Conservation (phyloP, 768 basidiomycete species). For the Mycena rosella region DNA sequence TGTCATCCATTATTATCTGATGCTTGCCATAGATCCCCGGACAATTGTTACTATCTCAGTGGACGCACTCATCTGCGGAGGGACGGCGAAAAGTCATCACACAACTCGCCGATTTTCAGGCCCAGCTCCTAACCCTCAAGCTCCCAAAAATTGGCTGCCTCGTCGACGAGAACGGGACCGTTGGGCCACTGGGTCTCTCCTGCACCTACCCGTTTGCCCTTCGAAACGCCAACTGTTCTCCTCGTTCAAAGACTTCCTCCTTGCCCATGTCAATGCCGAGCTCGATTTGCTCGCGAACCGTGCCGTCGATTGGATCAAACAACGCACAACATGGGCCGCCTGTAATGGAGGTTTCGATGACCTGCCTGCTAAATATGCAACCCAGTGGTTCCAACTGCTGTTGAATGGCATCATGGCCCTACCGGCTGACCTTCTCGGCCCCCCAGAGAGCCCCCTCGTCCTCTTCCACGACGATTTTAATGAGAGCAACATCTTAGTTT, state of each 20-base stretch:
- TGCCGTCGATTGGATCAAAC: background rate
- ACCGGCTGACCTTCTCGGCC: background rate
- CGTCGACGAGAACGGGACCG: background rate
- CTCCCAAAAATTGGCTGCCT: background rate
- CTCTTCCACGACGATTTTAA: constrained; percentile 23
- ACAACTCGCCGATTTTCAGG: background rate
- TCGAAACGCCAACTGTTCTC: background rate
- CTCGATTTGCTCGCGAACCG: background rate
- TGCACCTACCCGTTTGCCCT: background rate
- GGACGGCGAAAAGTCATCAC: background rate
- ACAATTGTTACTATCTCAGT: background rate
- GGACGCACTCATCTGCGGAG: background rate
- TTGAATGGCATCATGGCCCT: background rate
- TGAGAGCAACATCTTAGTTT: constrained; percentile 13
- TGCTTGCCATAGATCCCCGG: background rate
- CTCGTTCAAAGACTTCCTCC: background rate
- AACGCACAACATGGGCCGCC: background rate
- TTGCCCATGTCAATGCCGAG: background rate
- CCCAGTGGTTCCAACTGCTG: background rate
- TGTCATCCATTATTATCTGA: background rate
- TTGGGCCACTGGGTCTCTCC: background rate
- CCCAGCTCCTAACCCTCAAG: background rate
- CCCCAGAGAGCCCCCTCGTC: background rate
- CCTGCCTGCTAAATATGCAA: background rate
- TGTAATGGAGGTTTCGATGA: background rate